phyloP scores from a whole-genome alignment of 2,329 filamentous ascomycete genomes.

The Nannizziopsis arthrosporioides region DNA sequence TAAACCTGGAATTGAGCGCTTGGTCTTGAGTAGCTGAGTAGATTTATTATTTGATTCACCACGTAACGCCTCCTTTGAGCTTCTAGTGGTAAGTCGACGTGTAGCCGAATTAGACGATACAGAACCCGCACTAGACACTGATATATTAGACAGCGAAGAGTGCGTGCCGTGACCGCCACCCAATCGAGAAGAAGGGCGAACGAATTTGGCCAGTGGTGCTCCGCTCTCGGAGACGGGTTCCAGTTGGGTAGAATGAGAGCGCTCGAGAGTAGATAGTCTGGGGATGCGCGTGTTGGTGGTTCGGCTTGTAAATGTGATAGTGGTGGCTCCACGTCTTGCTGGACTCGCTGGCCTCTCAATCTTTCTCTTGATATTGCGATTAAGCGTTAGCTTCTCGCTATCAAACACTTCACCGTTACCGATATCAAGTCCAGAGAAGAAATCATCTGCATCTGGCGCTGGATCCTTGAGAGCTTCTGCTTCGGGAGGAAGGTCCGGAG shows the following conservation, averaged over 20 bases:
- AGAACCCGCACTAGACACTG: conserved; percentile 49
- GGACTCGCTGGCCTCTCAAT: conserved; percentile 57
- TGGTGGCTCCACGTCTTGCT: conserved; percentile 59
- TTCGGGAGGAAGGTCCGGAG: conserved; percentile 20
- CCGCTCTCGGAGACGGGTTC: conserved; percentile 89
- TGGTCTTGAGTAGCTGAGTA: conserved; percentile 46
- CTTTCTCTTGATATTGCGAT: conserved; percentile 86
- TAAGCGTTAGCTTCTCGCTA: conserved; percentile 66
- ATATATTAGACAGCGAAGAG: conserved; percentile 54
- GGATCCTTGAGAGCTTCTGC: conserved; percentile 14
- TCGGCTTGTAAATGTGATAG: conserved; percentile 84
- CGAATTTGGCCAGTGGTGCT: conserved; percentile 52
- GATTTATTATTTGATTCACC: conserved; percentile 43
- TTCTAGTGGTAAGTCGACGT: conserved; percentile 45
- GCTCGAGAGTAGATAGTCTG: conserved; percentile 59
- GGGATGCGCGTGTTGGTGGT: conserved; percentile 62
- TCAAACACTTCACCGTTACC: conserved; percentile 73
- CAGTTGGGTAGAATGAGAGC: conserved; percentile 58
- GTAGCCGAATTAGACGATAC: conserved; percentile 49
- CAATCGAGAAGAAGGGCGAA: conserved; percentile 55
- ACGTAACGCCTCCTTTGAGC: conserved; percentile 26
- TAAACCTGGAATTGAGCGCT: conserved; percentile 50
- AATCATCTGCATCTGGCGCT: conserved; percentile 50
- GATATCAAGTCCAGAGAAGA: conserved; percentile 76
- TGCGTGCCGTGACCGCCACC: conserved; percentile 52